phyloP scores from a whole-genome alignment of 2,329 filamentous ascomycete species.

The Niveomyces coronatus region DNA sequence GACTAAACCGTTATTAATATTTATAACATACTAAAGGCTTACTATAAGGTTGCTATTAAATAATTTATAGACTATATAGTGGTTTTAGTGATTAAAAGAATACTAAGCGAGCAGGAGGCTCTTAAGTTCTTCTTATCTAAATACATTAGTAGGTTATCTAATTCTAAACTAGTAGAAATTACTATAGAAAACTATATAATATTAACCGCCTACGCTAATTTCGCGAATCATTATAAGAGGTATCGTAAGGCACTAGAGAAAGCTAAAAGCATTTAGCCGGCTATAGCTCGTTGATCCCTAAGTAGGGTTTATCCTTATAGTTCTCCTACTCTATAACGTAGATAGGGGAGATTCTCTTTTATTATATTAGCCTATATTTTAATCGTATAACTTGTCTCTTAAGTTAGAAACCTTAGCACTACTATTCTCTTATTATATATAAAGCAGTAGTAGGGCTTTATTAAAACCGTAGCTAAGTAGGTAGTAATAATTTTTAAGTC shows the following conservation, averaged over 20 bases:
- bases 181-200: slow-evolving; percentile 1
- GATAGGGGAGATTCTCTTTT: neutral
- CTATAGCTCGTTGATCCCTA: neutral
- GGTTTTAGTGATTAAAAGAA: neutral
- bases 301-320: neutral
- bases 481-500: too few species aligned
- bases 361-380: too few species aligned
- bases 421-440: too few species aligned
- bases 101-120: neutral
- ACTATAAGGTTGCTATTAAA: slow-evolving; percentile 6
- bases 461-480: too few species aligned
- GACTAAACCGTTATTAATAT: slow-evolving; percentile 3
- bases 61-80: slow-evolving; percentile 4
- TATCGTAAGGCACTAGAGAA: slow-evolving; percentile 1
- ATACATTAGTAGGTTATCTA: neutral
- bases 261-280: neutral
- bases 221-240: neutral
- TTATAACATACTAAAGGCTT: slow-evolving; percentile 1
- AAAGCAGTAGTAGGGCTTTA: too few species aligned
- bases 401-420: too few species aligned
- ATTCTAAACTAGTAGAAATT: slow-evolving; percentile 1
- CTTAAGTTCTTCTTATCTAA: slow-evolving; percentile 2
- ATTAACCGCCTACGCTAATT: neutral
- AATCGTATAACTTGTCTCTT: too few species aligned
- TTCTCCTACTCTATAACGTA: slow-evolving; percentile 1